These are phyloP conservation scores for Daldinia sp. DNA, from an alignment of 2,329 filamentous ascomycete genomes.

Conservation along the genomic window DNA sequence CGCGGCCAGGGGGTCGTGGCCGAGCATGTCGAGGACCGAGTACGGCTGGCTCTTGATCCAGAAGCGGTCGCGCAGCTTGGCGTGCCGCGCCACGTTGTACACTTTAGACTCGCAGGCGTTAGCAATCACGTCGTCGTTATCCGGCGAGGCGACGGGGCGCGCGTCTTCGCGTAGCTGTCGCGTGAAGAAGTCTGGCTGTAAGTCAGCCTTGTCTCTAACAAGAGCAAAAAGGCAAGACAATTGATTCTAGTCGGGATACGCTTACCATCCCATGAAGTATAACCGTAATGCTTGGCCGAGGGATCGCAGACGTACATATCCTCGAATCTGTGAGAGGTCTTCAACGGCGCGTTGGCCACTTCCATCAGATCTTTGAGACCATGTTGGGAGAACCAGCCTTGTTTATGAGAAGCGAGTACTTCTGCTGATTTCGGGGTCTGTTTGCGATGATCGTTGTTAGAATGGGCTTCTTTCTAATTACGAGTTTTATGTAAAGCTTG, in stretches of 20 bases:
- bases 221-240: too few species aligned
- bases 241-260: not conserved
- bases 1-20: constrained; percentile 58
- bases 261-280: constrained; percentile 68
- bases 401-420: constrained; percentile 58
- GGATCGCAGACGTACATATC: constrained; percentile 73
- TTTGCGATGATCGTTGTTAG: constrained; percentile 30
- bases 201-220: not conserved
- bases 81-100: constrained; percentile 54
- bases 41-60: constrained; percentile 72
- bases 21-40: constrained; percentile 66
- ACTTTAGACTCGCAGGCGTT: constrained; percentile 70
- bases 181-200: constrained; percentile 65
- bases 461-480: not conserved
- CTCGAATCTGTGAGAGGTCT: constrained; percentile 63
- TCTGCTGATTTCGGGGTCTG: constrained; percentile 65
- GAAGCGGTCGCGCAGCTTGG: constrained; percentile 64
- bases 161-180: constrained; percentile 60
- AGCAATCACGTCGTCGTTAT: constrained; percentile 63
- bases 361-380: constrained; percentile 62
- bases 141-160: constrained; percentile 62
- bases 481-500: constrained; percentile 22
- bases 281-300: constrained; percentile 64
- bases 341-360: constrained; percentile 62
- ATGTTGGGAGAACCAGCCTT: constrained; percentile 68